Base-by-base conservation (phyloP, 805 yeast species). In the Gaillardinia entomophila region DNA sequence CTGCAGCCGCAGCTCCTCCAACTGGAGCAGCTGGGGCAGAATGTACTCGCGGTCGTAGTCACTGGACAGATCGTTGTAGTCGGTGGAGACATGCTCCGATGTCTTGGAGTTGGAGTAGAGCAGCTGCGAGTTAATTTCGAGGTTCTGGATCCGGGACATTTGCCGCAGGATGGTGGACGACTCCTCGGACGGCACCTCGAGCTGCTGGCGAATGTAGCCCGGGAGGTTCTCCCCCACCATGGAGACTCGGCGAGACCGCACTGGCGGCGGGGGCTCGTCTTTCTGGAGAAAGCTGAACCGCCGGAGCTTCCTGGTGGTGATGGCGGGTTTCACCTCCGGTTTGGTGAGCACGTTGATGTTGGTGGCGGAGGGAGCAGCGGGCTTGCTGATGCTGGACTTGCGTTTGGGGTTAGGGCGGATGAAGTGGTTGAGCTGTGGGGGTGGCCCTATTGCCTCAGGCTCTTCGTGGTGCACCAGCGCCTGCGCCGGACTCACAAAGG, bases 11-110 rank as follows among this genome's bases (percentile, higher is more conserved):
- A n/a, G n/a, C n/a, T n/a, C n/a, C n/a, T n/a, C n/a, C n/a, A n/a
- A n/a, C n/a, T n/a, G n/a, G 28, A 64, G 42, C 60, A 54, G 60
- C 30, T 51, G 51, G 10, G 71, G 69, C 68, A 60, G 67, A 15
- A 63, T 53, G 37, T 65, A 64, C 37, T 63, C 67, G 32, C 48
- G 55, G 28, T 60, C 63, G 13, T 6, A 6, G 22, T 48, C 53
- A 6, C 45, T 60, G 3, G 43, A 55, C 12, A 28, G 33, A 13
- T 43, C 49, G 4, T 44, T 48, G 13, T 33, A 42, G 17, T 45
- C 52, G 22, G 20, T 20, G 16, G 26, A 6, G 6, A 32, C 36
- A 10, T 32, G 33, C 14, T 28, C 32, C 22, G 24, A 37, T 30
- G 25, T 28, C 35, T 42, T 50, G 4, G 46, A 32, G 31, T 48